Percentiles rank a stretch among this genome's conserved stretches.
Conservation (phyloP, 208 protist species). For the Tritrichomonas musculus region DNA sequence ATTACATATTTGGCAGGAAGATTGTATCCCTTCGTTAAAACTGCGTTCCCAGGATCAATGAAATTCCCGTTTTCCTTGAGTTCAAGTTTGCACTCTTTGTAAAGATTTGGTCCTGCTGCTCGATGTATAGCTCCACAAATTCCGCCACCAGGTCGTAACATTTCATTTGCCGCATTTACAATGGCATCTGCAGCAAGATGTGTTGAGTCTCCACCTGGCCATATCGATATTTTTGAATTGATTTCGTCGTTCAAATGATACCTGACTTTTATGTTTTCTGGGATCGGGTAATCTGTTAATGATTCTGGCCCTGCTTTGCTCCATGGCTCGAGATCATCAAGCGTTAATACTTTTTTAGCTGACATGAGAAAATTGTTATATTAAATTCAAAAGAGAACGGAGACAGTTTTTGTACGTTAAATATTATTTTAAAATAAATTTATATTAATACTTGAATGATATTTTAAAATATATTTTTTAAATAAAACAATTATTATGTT, state of each 20-base stretch:
- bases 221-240: not conserved
- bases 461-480: no score
- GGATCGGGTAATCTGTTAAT: no score
- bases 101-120: not conserved
- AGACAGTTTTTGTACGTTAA: no score
- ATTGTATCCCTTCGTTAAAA: slow-evolving; percentile 62
- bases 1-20: slow-evolving; percentile 63
- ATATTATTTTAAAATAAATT: no score
- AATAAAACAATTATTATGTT: no score
- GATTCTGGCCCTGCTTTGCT: no score
- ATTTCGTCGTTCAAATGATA: not conserved
- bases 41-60: slow-evolving; percentile 42
- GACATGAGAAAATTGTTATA: no score
- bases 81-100: not conserved
- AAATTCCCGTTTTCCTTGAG: not conserved
- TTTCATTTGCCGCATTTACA: not conserved
- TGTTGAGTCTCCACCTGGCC: not conserved
- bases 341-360: no score
- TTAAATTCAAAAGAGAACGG: no score
- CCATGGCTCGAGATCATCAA: no score
- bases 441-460: no score
- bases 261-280: no score
- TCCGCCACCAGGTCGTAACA: not conserved
- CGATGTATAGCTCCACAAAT: not conserved
- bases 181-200: not conserved